Evolutionary conservation across 192 early-diverging fungal species (phyloP), one percentile per base, ranked within the genome.

Genomic region (Coemansia sp.): DNA sequence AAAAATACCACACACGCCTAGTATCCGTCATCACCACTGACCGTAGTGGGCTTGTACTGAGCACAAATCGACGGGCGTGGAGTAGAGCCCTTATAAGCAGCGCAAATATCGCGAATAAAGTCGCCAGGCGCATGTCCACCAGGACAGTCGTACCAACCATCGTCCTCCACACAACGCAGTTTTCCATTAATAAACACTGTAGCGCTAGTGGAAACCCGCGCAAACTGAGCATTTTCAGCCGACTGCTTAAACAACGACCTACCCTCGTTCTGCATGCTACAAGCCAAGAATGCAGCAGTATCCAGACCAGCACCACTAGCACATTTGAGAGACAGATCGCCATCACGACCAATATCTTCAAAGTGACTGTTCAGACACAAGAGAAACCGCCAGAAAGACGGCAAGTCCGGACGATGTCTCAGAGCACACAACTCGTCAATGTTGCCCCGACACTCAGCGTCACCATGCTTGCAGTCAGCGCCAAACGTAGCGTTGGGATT

Each of bases 111-210:
- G 53, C 81, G 77, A 49, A 79, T 76, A 72, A 84, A 84, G 33
- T 84, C 81, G 27, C 33, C 36, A 3, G 77, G 65, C 5, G 40
- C 18, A 40, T 84, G 69, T 24, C 81, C 81, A 2, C 77, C 77
- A 5, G 64, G 65, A 40, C 78, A 75, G 10, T 70, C 66, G 49
- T 72, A 74, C 87, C 84, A 88, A 3, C 86, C 88, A n/a, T 80
- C 81, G 65, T 92, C 91, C 31, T 87, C 72, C 2, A 90, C 86
- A 73, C 91, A 92, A 15, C 87, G 74, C 39, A 62, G 78, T 72
- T 86, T 86, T 33, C 87, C 81, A 40, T 87, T 69, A 31, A 92
- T 84, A 69, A 76, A 87, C 33, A 92, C 81, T 2, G 89, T 90
- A 33, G 89, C 89, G 68, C 88, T 90, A 13, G 64, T 86, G 5